A percentile compares a stretch with the other conserved stretches of the same genome.
phyloP scores from a whole-genome alignment of 2,329 filamentous ascomycete species.

The Alternaria incomplexa region DNA sequence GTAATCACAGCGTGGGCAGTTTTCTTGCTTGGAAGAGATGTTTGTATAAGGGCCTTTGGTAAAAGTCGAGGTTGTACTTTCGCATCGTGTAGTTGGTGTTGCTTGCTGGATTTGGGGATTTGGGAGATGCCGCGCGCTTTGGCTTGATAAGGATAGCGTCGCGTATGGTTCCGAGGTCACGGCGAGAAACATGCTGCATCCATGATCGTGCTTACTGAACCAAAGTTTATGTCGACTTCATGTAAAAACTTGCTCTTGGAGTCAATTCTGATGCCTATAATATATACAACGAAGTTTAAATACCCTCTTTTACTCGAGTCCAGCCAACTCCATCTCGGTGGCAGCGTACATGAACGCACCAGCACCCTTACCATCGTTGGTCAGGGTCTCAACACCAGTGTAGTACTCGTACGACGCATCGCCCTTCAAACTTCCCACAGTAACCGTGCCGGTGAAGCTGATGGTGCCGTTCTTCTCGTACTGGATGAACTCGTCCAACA shows the following conservation, averaged over 20 bases:
- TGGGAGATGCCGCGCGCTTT: background rate
- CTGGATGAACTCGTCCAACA: conserved; percentile 56
- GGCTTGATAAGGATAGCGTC: background rate
- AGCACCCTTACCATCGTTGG: conserved; percentile 51
- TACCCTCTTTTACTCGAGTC: background rate
- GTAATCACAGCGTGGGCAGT: background rate
- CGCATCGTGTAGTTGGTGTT: background rate
- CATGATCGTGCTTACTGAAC: background rate
- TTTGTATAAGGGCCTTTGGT: background rate
- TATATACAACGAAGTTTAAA: conserved; percentile 4
- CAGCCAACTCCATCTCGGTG: conserved; percentile 37
- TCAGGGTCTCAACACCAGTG: conserved; percentile 38
- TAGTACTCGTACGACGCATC: conserved; percentile 59
- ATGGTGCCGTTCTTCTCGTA: conserved; percentile 55
- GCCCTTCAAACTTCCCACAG: conserved; percentile 59
- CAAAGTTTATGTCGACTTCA: background rate
- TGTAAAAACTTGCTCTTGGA: background rate
- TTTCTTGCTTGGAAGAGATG: background rate
- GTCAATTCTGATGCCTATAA: background rate
- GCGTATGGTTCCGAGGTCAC: background rate
- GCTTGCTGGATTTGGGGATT: background rate
- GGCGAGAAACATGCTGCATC: background rate
- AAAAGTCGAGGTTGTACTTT: background rate
- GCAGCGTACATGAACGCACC: conserved; percentile 51
- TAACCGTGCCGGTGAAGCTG: conserved; percentile 60